phyloP scores from a whole-genome alignment of 257 asterid genomes.

The Osmanthus fragrans region DNA sequence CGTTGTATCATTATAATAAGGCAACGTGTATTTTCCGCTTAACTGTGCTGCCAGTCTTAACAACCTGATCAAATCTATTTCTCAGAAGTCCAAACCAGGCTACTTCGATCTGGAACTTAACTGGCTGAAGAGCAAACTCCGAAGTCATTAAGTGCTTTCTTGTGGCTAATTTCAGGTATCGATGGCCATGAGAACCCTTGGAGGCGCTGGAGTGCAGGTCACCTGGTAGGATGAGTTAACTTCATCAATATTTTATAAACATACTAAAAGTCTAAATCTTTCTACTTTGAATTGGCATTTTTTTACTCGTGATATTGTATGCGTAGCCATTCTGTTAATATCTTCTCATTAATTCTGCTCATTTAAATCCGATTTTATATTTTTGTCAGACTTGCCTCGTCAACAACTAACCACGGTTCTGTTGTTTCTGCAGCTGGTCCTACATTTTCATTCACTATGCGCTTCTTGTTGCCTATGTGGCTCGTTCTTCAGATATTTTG shows the following conservation, averaged over 20 bases:
- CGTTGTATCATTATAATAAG: no score
- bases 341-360: no score
- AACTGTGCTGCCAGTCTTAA: neutral
- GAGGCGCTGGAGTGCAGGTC: conserved; percentile 79
- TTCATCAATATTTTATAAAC: neutral
- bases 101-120: conserved; percentile 1
- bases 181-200: conserved; percentile 89
- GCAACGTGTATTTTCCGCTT: neutral
- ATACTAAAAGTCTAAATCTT: neutral
- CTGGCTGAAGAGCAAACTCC: conserved; percentile 11
- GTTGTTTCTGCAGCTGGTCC: conserved; percentile 79
- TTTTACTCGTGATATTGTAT: no score
- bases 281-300: no score
- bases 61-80: neutral
- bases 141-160: conserved; percentile 16
- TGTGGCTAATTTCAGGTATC: conserved; percentile 64
- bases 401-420: conserved; percentile 24
- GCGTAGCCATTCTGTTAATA: no score
- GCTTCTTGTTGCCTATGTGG: conserved; percentile 92
- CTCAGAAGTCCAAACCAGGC: conserved; percentile 4
- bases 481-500: conserved; percentile 91
- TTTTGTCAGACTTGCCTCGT: no score
- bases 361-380: no score
- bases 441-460: conserved; percentile 92
- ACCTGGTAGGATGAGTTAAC: conserved; percentile 57